Evolutionary conservation across 805 yeast genomes (phyloP), one percentile per base, ranked within the genome.

Genomic region (Naumovozyma dairenensis): DNA sequence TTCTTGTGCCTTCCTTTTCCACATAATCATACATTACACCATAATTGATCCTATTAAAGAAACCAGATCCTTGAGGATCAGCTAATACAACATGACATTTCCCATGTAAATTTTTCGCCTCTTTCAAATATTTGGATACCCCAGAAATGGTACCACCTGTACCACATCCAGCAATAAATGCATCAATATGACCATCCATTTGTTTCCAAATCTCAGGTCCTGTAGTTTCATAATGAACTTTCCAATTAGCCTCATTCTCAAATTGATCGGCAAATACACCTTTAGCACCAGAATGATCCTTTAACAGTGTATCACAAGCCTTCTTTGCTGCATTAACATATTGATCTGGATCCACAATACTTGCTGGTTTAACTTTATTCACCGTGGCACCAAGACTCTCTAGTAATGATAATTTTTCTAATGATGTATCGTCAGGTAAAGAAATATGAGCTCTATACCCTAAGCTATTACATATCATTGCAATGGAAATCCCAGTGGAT

Each of bases 141-240:
- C 98, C 98, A n/a, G 94, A 67, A 29, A 89, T 84, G 2, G 98
- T 92, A 37, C 98, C 98, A 33, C 92, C 98, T 0, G 98, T 89
- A 8, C 98, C 98, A 21, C 94, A 82, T 0, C 97, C 97, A 2
- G 89, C 72, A 27, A 92, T 76, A 54, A 89, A 86, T 31, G 67
- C 77, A 53, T 85, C 93, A 6, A 89, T 48, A 2, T 62, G 42
- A 10, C 77, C 76, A 7, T 69, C 62, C 63, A 79, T 67, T 53
- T 92, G 97, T 15, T 57, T 41, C 65, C 71, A 80, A n/a, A 89
- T 83, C 51, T 89, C 98, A 1, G 97, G 96, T 0, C 94, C 97
- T 0, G 98, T 89, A 2, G 86, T 71, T 12, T 56, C 55, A 57
- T 74, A 86, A 55, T 89, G 98, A 3, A 77, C 69, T 40, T 69